Conservation (phyloP, 768 basidiomycete species). For the Podaxis mareebaensis region DNA sequence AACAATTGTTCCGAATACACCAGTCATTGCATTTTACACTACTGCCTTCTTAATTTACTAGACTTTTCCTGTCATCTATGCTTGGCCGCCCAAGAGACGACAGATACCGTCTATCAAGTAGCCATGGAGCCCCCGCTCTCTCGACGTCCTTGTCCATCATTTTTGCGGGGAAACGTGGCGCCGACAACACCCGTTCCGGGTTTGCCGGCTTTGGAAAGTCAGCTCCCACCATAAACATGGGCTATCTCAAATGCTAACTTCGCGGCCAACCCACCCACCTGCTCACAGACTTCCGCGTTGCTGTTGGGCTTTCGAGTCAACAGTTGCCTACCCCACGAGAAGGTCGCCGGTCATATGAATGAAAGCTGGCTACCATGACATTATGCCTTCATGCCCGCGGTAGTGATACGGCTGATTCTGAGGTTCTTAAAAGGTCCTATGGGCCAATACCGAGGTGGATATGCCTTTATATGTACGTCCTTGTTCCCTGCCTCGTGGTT, state of each 20-base stretch:
- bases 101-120: constrained; percentile 2
- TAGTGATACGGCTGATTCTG: neutral
- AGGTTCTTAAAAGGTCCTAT: neutral
- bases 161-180: neutral
- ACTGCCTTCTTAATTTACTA: neutral
- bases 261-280: no score
- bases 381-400: neutral
- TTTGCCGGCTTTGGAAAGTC: neutral
- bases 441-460: neutral
- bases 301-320: no score
- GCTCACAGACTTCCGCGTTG: no score
- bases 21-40: neutral
- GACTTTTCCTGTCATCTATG: neutral
- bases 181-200: neutral
- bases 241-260: no score
- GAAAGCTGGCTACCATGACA: neutral
- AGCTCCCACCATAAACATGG: no score
- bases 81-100: neutral
- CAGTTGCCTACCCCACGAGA: no score
- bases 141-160: no score
- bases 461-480: neutral
- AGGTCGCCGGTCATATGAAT: neutral
- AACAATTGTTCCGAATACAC: neutral
- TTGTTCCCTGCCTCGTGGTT: neutral
- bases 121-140: neutral